Conservation (phyloP, 2,329 filamentous ascomycete genomes). For the Lachnellula cervina region DNA sequence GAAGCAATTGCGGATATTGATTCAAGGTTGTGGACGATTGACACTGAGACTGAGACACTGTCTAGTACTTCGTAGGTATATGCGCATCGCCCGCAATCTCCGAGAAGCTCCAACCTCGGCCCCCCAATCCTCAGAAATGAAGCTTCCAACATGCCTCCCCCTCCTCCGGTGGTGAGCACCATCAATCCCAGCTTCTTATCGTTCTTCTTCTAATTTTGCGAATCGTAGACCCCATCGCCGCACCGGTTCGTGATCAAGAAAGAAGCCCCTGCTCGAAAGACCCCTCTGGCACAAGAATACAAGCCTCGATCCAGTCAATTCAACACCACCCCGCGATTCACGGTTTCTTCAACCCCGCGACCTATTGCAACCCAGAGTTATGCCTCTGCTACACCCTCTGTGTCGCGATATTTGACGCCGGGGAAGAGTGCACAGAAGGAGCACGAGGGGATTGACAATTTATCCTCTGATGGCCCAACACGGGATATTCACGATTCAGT, state of each 20-base stretch:
- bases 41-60: neutral
- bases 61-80: too few species aligned
- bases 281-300: slow-evolving; percentile 21
- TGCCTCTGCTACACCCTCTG: slow-evolving; percentile 22
- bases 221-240: slow-evolving; percentile 33
- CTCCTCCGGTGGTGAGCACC: slow-evolving; percentile 28
- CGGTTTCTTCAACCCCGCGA: slow-evolving; percentile 27
- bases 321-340: slow-evolving; percentile 32
- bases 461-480: slow-evolving; percentile 13
- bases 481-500: slow-evolving; percentile 26
- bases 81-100: neutral
- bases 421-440: slow-evolving; percentile 12
- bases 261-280: slow-evolving; percentile 15
- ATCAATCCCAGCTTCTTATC: neutral
- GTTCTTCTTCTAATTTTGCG: slow-evolving; percentile 10
- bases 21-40: neutral
- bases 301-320: slow-evolving; percentile 28
- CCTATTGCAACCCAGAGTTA: slow-evolving; percentile 20
- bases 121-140: slow-evolving; percentile 11
- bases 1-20: neutral
- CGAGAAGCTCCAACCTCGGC: neutral
- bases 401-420: slow-evolving; percentile 26
- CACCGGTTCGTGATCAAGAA: slow-evolving; percentile 34
- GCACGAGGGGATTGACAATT: slow-evolving; percentile 23
- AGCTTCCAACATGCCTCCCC: slow-evolving; percentile 26